phyloP scores from a whole-genome alignment of 1,284 basidiomycete genomes.

The Leccinum ponderosum region DNA sequence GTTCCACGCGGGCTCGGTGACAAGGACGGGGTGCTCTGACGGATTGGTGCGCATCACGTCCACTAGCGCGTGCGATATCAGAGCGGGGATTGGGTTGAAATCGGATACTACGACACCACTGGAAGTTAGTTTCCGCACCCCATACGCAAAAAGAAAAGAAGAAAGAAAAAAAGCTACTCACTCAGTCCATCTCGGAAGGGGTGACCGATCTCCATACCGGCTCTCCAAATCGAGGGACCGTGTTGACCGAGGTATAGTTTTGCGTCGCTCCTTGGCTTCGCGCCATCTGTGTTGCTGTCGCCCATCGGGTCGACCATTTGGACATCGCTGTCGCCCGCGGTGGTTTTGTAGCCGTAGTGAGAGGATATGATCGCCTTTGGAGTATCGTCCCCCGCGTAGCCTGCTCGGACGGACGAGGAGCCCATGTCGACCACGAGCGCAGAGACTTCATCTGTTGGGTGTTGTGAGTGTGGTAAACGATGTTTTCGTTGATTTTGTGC shows the following conservation, averaged over 20 bases:
- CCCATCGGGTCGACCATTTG: constrained; percentile 51
- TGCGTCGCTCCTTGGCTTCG: constrained; percentile 43
- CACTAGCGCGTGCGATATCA: constrained; percentile 76
- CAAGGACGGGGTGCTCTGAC: constrained; percentile 87
- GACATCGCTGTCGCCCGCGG: constrained; percentile 49
- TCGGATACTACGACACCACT: constrained; percentile 62
- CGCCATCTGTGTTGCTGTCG: constrained; percentile 34
- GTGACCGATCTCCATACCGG: constrained; percentile 84
- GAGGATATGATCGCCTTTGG: constrained; percentile 93
- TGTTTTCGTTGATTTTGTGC: constrained; percentile 25
- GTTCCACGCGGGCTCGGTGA: constrained; percentile 98
- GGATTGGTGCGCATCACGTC: constrained; percentile 75
- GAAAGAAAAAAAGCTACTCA: constrained; percentile 41
- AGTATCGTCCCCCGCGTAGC: constrained; percentile 96
- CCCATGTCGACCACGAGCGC: constrained; percentile 97
- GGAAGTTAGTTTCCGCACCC: constrained; percentile 9
- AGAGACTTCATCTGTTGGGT: constrained; percentile 80
- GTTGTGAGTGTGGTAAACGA: neutral
- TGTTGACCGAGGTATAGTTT: constrained; percentile 88
- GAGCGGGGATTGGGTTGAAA: constrained; percentile 71
- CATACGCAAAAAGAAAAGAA: neutral
- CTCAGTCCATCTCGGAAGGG: constrained; percentile 87
- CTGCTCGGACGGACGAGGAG: constrained; percentile 85
- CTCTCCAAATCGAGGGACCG: constrained; percentile 90
- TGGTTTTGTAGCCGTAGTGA: constrained; percentile 76